phyloP scores from a whole-genome alignment of 2,329 filamentous ascomycete species.

The Penicillium sp. region DNA sequence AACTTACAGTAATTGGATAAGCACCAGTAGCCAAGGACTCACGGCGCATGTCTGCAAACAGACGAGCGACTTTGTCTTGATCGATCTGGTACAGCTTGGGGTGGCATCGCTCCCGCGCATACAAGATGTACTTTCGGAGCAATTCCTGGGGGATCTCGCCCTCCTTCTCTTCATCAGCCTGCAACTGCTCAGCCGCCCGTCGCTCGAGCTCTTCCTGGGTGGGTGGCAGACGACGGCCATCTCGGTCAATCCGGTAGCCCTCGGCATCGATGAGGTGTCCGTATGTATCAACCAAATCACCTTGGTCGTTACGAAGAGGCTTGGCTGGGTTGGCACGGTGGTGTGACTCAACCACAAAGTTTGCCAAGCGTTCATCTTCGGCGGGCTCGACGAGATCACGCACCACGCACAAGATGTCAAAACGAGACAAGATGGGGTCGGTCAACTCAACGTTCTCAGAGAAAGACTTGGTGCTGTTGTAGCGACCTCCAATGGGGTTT shows the following conservation, averaged over 20 bases:
- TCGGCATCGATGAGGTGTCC: conserved; percentile 58
- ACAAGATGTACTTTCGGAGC: conserved; percentile 92
- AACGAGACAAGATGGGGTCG: conserved; percentile 94
- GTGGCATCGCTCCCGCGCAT: conserved; percentile 78
- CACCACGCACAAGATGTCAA: conserved; percentile 94
- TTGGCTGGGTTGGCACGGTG: conserved; percentile 73
- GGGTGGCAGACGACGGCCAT: conserved; percentile 31
- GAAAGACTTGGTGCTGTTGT: conserved; percentile 94
- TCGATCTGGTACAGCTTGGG: conserved; percentile 97
- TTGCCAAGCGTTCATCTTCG: conserved; percentile 88
- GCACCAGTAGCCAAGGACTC: conserved; percentile 90
- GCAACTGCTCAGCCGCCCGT: conserved; percentile 36
- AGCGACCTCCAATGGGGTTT: conserved; percentile 92
- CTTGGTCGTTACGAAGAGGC: conserved; percentile 44
- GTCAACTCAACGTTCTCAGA: conserved; percentile 94
- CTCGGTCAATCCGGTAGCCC: conserved; percentile 45
- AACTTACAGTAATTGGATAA: conserved; percentile 90
- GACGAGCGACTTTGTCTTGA: conserved; percentile 87
- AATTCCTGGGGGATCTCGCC: conserved; percentile 85
- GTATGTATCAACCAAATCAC: conserved; percentile 40
- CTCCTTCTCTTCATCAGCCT: conserved; percentile 47
- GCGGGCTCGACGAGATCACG: conserved; percentile 87
- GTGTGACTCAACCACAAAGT: conserved; percentile 92
- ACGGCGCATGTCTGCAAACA: conserved; percentile 93
- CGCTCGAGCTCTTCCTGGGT: conserved; percentile 43